Conservation (phyloP, 805 yeast species). For the Kazachstania taianensis region DNA sequence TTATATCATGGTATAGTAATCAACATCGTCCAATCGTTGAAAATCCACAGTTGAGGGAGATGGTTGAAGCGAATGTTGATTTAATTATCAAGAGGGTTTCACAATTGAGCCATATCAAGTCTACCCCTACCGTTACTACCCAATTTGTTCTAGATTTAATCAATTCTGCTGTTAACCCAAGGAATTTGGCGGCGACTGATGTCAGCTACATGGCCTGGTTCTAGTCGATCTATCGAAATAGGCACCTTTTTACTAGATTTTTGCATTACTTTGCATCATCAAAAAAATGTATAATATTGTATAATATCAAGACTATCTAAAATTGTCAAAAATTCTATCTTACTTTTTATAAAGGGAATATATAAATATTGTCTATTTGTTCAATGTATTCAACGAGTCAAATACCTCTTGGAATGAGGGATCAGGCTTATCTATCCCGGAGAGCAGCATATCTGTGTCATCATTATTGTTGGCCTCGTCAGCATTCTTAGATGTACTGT, state of each 20-base stretch:
- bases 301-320: slow-evolving; percentile 1
- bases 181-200: slow-evolving; percentile 85
- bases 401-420: no score
- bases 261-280: no score
- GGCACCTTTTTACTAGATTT: no score
- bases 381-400: neutral
- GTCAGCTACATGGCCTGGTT: slow-evolving; percentile 93
- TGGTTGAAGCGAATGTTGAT: slow-evolving; percentile 82
- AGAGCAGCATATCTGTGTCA: no score
- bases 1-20: slow-evolving; percentile 87
- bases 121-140: slow-evolving; percentile 56
- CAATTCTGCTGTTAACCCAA: slow-evolving; percentile 90
- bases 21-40: slow-evolving; percentile 75
- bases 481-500: no score
- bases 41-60: slow-evolving; percentile 74
- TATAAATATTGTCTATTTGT: neutral
- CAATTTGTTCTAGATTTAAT: slow-evolving; percentile 85
- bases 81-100: slow-evolving; percentile 68
- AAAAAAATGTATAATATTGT: neutral
- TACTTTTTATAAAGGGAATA: no score
- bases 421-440: no score
- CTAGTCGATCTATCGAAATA: slow-evolving; percentile 26
- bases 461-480: no score
- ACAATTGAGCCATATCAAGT: slow-evolving; percentile 57
- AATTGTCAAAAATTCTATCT: no score